Percentiles rank a stretch among this genome's conserved stretches.
These are phyloP conservation scores for Fusarium sp. DNA, from an alignment of 2,329 filamentous ascomycete species.

Conservation along the genomic window DNA sequence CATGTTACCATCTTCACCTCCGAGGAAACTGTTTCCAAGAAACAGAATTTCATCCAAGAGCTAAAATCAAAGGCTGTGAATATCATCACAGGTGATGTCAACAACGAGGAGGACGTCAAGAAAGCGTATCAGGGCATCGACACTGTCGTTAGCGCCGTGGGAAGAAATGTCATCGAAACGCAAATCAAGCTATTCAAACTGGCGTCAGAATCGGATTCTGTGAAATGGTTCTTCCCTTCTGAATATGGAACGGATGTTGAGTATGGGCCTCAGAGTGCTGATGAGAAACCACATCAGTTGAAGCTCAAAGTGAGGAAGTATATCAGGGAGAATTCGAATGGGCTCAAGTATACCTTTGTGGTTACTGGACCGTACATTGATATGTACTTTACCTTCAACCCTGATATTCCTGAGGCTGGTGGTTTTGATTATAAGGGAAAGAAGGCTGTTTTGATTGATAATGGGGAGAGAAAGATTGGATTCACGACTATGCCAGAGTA, in stretches of 20 bases:
- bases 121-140: slow-evolving; percentile 70
- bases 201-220: slow-evolving; percentile 63
- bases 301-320: slow-evolving; percentile 76
- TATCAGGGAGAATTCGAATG: slow-evolving; percentile 63
- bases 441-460: slow-evolving; percentile 70
- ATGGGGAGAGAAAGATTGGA: slow-evolving; percentile 70
- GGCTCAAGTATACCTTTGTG: slow-evolving; percentile 72
- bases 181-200: slow-evolving; percentile 72
- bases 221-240: slow-evolving; percentile 74
- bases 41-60: slow-evolving; percentile 33
- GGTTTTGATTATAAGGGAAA: slow-evolving; percentile 68
- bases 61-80: slow-evolving; percentile 40
- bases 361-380: slow-evolving; percentile 78
- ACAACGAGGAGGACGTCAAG: slow-evolving; percentile 57
- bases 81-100: slow-evolving; percentile 53
- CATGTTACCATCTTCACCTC: slow-evolving; percentile 52
- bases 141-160: slow-evolving; percentile 73
- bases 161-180: slow-evolving; percentile 68
- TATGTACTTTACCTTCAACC: slow-evolving; percentile 63
- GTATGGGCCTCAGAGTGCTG: slow-evolving; percentile 65
- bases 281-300: slow-evolving; percentile 74
- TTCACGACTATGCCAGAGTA: slow-evolving; percentile 79
- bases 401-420: slow-evolving; percentile 52
- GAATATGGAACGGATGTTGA: slow-evolving; percentile 76
- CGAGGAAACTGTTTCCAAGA: slow-evolving; percentile 22